These are phyloP conservation scores for Raphanus hybrid DNA, from an alignment of 441 rosid genomes.

Conservation along the genomic window DNA sequence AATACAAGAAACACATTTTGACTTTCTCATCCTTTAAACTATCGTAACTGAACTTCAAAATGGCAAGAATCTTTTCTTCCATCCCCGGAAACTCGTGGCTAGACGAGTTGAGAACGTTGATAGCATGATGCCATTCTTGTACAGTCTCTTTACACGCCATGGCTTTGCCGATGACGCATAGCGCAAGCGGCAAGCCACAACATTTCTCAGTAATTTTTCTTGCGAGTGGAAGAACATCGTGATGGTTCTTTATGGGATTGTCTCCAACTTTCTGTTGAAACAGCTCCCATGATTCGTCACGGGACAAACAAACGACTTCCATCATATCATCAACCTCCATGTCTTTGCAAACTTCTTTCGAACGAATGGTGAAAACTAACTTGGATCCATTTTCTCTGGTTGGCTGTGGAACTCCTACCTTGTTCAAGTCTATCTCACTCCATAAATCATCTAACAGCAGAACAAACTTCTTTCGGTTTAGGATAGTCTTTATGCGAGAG, in stretches of 20 bases:
- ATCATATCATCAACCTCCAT: not conserved
- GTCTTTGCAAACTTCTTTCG: not conserved
- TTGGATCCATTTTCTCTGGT: constrained; percentile 8
- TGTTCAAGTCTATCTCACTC: not conserved
- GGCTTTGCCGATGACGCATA: not conserved
- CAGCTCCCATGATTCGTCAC: not conserved
- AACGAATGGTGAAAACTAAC: not conserved
- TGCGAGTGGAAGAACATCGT: not conserved
- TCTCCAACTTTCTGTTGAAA: not conserved
- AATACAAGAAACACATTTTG: constrained; percentile 41
- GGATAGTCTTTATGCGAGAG: not conserved
- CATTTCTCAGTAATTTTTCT: not conserved
- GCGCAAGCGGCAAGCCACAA: constrained; percentile 13
- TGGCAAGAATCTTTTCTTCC: constrained; percentile 18
- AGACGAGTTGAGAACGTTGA: not conserved
- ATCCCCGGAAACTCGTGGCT: not conserved
- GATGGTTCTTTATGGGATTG: not conserved
- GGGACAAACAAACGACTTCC: not conserved
- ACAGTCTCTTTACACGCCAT: not conserved
- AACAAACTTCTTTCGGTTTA: not conserved
- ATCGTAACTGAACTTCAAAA: constrained; percentile 45
- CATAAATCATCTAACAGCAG: constrained; percentile 4
- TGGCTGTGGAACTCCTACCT: not conserved
- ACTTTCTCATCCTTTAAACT: constrained; percentile 6
- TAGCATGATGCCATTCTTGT: not conserved